Conservation (phyloP, 2,329 filamentous ascomycete species). For the Talaromyces sp. region DNA sequence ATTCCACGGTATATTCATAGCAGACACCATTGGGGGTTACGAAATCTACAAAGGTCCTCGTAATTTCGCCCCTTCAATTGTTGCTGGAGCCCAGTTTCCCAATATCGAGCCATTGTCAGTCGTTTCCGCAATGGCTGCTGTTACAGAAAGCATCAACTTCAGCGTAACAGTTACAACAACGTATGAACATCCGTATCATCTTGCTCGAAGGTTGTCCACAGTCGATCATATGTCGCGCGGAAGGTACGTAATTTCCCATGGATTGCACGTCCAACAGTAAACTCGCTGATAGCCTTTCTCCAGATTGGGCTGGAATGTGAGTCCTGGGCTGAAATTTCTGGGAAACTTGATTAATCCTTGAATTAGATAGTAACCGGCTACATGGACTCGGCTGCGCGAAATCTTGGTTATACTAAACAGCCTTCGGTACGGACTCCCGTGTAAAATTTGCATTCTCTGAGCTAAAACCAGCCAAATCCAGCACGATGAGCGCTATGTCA, state of each 20-base stretch:
- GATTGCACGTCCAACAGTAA: too few relatives aligned
- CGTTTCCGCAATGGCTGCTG: constrained; percentile 59
- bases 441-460: constrained; percentile 59
- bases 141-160: constrained; percentile 58
- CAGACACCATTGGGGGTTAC: constrained; percentile 60
- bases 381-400: too few relatives aligned
- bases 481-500: constrained; percentile 56
- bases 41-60: constrained; percentile 57
- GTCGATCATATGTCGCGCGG: constrained; percentile 58
- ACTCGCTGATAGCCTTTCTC: too few relatives aligned
- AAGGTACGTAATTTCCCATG: too few relatives aligned
- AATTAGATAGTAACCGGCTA: too few relatives aligned
- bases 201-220: constrained; percentile 58
- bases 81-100: constrained; percentile 59
- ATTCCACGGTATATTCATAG: constrained; percentile 61
- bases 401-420: too few relatives aligned
- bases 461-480: constrained; percentile 54
- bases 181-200: constrained; percentile 56
- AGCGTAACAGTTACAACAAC: constrained; percentile 59
- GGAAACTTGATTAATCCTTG: too few relatives aligned
- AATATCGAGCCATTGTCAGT: constrained; percentile 60
- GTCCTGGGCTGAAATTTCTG: too few relatives aligned
- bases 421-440: too few relatives aligned
- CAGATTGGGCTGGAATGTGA: too few relatives aligned
- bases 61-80: constrained; percentile 43